Evolutionary conservation across 345 rosid species (phyloP), one percentile per base, ranked within the genome.

Genomic region (Melastoma malabathricum): DNA sequence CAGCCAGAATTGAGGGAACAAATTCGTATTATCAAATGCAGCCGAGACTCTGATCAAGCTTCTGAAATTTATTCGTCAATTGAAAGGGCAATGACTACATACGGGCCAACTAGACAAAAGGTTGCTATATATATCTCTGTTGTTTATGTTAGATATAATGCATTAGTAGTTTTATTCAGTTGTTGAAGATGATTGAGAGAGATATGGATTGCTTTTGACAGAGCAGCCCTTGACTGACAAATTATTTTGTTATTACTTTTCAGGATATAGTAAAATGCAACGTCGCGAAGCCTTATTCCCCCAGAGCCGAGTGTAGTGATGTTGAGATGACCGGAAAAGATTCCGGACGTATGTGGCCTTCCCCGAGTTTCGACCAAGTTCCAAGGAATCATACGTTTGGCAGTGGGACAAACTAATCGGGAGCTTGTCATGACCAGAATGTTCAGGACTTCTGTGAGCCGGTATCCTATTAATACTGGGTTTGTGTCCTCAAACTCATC

Each of bases 261-360:
- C 76, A 90, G 98, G 96, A 78, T 55, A 48, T 74, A 71, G 72
- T 55, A 69, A 84, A 79, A 72, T 71, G 76, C 71, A 80, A 74
- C 69, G 95, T 80, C 56, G 74, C 72, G 51, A 82, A 81, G 64
- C 98, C 98, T 45, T 92, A 92, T 73, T 68, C 95, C 6, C 89
- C 98, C 3, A 51, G 58, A 8, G 47, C 64, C 15, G 71, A 68
- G 52, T 59, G 65, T 29, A 34, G 44, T 34, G 52, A 27, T 15
- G 8, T 49, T 13, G 95, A 86, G 70, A 74, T 60, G 46, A 64
- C 58, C 15, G 58, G 80, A 54, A 79, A 64, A 58, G 89, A 75
- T 64, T 80, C 78, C 61, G 56, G 51, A 60, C 43, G 23, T 54
- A 45, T 56, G 23, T 77, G 65, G 77, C 70, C 80, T 51, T 60